Evolutionary conservation across 2,329 filamentous ascomycete species (phyloP).

Genomic region (Monosporascus cannonballus): DNA sequence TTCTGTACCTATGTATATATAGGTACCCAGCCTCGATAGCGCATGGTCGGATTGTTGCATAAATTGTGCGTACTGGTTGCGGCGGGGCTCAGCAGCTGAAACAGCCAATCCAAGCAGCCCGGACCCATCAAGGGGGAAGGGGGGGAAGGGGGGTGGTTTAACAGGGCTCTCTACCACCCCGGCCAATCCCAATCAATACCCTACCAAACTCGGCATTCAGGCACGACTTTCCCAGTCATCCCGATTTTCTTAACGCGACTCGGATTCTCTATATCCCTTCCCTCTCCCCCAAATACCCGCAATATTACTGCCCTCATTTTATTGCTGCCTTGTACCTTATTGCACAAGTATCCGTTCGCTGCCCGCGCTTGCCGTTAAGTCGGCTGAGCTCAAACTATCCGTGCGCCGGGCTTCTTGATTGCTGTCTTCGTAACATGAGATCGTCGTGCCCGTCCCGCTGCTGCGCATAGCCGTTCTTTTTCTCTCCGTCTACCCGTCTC

Average conservation of each 20-base stretch:
- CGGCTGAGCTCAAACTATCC: slow-evolving; percentile 19
- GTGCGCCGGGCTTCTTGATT: slow-evolving; percentile 1
- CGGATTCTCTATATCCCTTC: too few relatives aligned
- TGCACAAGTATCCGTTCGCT: slow-evolving; percentile 9
- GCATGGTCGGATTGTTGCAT: neutral
- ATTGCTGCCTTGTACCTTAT: slow-evolving; percentile 5
- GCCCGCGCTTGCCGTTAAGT: slow-evolving; percentile 23
- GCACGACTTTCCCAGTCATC: neutral
- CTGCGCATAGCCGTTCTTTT: slow-evolving; percentile 19
- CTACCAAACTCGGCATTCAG: neutral
- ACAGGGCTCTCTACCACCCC: too few relatives aligned
- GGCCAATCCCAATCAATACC: too few relatives aligned
- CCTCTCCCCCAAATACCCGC: too few relatives aligned
- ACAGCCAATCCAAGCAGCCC: neutral
- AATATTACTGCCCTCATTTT: neutral
- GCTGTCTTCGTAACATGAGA: slow-evolving; percentile 22
- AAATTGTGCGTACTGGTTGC: neutral
- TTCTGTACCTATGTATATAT: neutral
- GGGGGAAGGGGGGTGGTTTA: too few relatives aligned
- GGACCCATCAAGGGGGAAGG: neutral
- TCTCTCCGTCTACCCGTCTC: neutral
- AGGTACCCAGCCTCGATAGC: neutral
- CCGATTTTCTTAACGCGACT: too few relatives aligned
- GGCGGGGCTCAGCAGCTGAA: neutral
- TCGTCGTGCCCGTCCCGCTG: slow-evolving; percentile 17